A percentile compares a stretch with the other conserved stretches of the same genome.
phyloP scores from a whole-genome alignment of 208 protist species.

The Trypanosoma melophagium region DNA sequence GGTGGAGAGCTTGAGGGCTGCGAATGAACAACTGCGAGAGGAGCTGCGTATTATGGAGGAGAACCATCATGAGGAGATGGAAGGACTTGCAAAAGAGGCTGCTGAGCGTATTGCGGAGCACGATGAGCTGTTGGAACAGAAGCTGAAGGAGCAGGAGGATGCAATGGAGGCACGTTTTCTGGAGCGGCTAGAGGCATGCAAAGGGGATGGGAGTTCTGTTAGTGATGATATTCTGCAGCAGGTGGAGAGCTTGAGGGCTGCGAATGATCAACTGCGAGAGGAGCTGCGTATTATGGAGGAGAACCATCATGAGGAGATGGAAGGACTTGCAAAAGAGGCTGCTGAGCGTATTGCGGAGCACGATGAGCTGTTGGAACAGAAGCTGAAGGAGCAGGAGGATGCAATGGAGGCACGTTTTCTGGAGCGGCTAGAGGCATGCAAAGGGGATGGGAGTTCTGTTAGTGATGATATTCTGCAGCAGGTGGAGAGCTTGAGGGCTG shows the following conservation, averaged over 20 bases:
- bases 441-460: neutral
- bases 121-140: constrained; percentile 41
- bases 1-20: constrained; percentile 11
- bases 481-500: constrained; percentile 15
- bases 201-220: neutral
- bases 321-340: constrained; percentile 46
- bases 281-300: constrained; percentile 22
- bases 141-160: constrained; percentile 33
- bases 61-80: constrained; percentile 55
- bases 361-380: constrained; percentile 41
- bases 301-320: constrained; percentile 54
- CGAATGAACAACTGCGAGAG: constrained; percentile 14
- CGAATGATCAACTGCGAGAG: constrained; percentile 14
- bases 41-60: constrained; percentile 22
- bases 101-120: constrained; percentile 52
- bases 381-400: constrained; percentile 33
- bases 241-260: constrained; percentile 11
- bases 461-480: neutral
- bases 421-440: neutral
- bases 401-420: neutral
- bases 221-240: neutral
- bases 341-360: constrained; percentile 52
- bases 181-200: neutral
- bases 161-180: neutral
- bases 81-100: constrained; percentile 46